phyloP scores from a whole-genome alignment of 106 monocot genomes.

The Platanthera guangdongensis region DNA sequence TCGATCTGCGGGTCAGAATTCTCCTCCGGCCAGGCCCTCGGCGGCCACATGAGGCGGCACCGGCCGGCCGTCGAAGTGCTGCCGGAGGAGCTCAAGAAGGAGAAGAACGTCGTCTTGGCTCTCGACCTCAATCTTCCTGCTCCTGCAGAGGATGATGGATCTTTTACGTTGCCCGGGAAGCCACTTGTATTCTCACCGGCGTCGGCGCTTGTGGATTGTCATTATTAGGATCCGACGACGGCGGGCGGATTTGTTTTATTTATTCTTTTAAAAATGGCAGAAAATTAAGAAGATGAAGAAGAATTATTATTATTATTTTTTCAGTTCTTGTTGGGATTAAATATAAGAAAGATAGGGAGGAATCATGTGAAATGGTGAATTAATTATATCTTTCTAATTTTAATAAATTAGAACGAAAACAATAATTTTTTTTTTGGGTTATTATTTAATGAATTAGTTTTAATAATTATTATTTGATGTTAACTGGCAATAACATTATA shows the following conservation, averaged over 20 bases:
- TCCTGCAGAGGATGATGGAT: constrained; percentile 23
- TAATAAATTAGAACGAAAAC: too few relatives aligned
- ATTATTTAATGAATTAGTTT: background rate
- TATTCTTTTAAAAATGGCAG: background rate
- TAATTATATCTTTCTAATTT: too few relatives aligned
- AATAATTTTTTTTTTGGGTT: background rate
- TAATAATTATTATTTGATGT: too few relatives aligned
- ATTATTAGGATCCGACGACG: constrained; percentile 18
- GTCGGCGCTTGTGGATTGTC: constrained; percentile 45
- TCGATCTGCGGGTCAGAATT: constrained; percentile 68
- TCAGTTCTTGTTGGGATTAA: too few relatives aligned
- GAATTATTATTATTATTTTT: too few relatives aligned
- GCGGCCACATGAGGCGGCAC: constrained; percentile 79
- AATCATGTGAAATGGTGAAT: too few relatives aligned
- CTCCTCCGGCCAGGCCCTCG: constrained; percentile 64
- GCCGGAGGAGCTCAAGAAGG: constrained; percentile 14
- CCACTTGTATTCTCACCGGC: constrained; percentile 18
- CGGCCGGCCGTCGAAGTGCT: constrained; percentile 13
- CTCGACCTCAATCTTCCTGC: constrained; percentile 72
- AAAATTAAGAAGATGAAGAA: too few relatives aligned
- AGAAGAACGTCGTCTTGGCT: constrained; percentile 24
- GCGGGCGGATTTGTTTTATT: too few relatives aligned
- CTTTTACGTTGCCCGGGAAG: constrained; percentile 1
- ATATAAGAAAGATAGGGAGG: too few relatives aligned
- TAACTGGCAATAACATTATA: too few relatives aligned